Percentiles rank a stretch among this genome's conserved stretches.
Evolutionary conservation across 2,329 filamentous ascomycete genomes (phyloP).

Genomic region (Penicillium aurantiogriseum): DNA sequence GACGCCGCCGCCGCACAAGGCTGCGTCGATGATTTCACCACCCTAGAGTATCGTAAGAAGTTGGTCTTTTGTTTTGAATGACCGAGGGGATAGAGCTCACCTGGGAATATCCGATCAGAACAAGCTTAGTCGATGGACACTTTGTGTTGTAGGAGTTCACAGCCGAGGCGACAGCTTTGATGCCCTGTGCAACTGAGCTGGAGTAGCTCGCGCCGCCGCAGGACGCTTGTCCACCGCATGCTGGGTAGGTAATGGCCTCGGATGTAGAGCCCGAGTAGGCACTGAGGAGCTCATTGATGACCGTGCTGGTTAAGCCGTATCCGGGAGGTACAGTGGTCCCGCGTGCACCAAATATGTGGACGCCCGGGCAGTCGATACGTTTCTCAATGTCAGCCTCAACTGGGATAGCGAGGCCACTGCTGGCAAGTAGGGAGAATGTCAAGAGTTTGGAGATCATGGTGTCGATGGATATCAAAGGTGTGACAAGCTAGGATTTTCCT

Average conservation of each 20-base stretch:
- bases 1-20: constrained; percentile 58
- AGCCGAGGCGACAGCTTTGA: constrained; percentile 57
- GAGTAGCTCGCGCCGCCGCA: constrained; percentile 62
- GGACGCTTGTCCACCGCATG: constrained; percentile 59
- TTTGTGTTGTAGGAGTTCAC: constrained; percentile 58
- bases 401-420: constrained; percentile 8
- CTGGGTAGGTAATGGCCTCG: constrained; percentile 59
- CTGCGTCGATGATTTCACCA: constrained; percentile 63
- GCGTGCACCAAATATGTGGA: constrained; percentile 54
- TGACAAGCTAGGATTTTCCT: neutral
- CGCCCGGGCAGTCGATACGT: constrained; percentile 40
- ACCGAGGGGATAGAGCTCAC: constrained; percentile 33
- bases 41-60: constrained; percentile 42
- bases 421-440: constrained; percentile 4
- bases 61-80: neutral
- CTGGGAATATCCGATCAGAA: constrained; percentile 64
- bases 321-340: constrained; percentile 52
- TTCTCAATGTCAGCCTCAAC: constrained; percentile 13
- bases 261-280: constrained; percentile 53
- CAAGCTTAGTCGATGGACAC: constrained; percentile 58
- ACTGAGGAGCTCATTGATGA: constrained; percentile 52
- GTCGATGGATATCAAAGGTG: neutral
- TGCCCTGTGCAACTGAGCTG: constrained; percentile 58
- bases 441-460: constrained; percentile 12
- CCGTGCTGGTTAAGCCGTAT: constrained; percentile 51